Evolutionary conservation across 2,329 filamentous ascomycete genomes (phyloP), one percentile per base, ranked within the genome.

Genomic region (Coniella lustricola): DNA sequence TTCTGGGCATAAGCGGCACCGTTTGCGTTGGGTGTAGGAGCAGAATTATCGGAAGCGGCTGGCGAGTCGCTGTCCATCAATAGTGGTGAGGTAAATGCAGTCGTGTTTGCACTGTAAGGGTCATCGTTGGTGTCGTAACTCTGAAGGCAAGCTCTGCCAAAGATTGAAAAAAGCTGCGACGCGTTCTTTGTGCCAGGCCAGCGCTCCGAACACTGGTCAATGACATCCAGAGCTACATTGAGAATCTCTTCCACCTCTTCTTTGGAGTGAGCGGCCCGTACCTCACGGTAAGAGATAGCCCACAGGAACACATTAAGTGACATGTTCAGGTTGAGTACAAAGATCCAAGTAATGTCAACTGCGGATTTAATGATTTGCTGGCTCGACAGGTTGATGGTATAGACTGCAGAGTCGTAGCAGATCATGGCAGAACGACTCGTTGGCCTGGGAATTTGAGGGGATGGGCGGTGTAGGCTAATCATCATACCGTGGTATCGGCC

Each of bases 281-380:
- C 83, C 55, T 91, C 85, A 3, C 84, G 77, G 60, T 95, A 96
- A 1, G 90, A 95, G 7, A 95, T 77, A 2, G 87, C 82, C 93
- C 93, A 98, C 1, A 98, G 76, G 43, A 96, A 78, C 4, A 88
- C 90, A 62, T 95, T 96, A 49, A 97, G 77, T 4, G 87, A 83
- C 81, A 94, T 93, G 69, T 94, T 96, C 35, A 97, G 77, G 17
- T 85, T 83, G 50, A 95, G 77, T 1, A 95, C 81, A 60, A 95
- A 95, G 37, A 95, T 84, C 91, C 91, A 97, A 1, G 90, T 96
- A 52, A 96, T 75, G 61, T 96, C 91, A 10, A 93, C 81, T 18
- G 82, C 82, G 13, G 79, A 77, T 14, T 77, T 82, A 55, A 84
- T 79, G 60, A 95, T 85, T 64, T 95, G 90, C 59, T 85, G 82